Percentiles rank a stretch among this genome's conserved stretches.
Conservation (phyloP, 1,139 yeast species). For the Protomyces macrosporus region DNA sequence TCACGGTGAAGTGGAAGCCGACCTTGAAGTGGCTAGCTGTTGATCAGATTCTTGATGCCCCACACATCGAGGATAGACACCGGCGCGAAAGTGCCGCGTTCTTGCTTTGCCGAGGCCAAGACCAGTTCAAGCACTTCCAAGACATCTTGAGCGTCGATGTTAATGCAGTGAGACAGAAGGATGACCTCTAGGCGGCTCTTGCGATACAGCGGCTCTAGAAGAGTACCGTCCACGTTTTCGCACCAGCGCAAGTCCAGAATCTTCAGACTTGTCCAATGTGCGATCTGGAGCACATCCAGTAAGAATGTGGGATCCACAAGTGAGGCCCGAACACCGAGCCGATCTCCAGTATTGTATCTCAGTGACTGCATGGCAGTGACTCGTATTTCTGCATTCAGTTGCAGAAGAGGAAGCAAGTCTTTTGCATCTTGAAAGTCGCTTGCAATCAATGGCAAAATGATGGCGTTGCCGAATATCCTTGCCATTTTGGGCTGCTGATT, state of each 20-base stretch:
- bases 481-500: background rate
- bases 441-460: background rate
- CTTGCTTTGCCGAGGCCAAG: background rate
- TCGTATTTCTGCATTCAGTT: background rate
- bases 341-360: background rate
- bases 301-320: background rate
- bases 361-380: background rate
- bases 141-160: background rate
- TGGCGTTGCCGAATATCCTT: background rate
- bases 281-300: background rate
- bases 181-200: background rate
- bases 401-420: background rate
- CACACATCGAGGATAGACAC: background rate
- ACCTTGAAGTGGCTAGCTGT: too few species aligned
- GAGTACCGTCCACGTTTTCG: background rate
- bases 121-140: too few species aligned
- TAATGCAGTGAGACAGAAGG: background rate
- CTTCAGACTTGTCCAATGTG: background rate
- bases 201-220: background rate
- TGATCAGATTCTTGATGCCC: background rate
- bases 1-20: too few species aligned
- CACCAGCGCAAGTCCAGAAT: background rate
- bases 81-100: background rate
- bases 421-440: background rate
- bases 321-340: background rate